These are phyloP conservation scores for Zygosaccharomyces rouxii DNA, from an alignment of 805 yeast species.

Conservation along the genomic window DNA sequence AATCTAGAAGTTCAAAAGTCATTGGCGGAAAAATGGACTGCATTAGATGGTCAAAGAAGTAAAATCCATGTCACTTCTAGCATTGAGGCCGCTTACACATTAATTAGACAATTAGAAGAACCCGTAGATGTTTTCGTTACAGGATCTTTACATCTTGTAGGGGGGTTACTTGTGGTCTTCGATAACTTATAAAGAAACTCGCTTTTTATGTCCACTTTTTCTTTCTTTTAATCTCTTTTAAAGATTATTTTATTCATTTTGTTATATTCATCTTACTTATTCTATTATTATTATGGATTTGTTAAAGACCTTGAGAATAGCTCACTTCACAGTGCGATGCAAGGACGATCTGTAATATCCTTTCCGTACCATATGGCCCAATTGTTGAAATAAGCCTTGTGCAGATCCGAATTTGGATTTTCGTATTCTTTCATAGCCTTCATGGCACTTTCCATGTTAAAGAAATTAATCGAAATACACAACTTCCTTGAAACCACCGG, in stretches of 20 bases:
- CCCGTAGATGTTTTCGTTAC: slow-evolving; percentile 76
- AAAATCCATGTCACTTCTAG: slow-evolving; percentile 56
- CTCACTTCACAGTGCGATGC: slow-evolving; percentile 27
- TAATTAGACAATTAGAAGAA: slow-evolving; percentile 38
- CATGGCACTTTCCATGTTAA: slow-evolving; percentile 56
- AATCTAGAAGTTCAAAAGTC: slow-evolving; percentile 74
- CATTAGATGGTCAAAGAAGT: slow-evolving; percentile 41
- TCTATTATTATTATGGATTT: neutral
- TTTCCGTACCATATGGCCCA: slow-evolving; percentile 67
- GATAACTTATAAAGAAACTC: slow-evolving; percentile 39
- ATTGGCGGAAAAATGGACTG: slow-evolving; percentile 66
- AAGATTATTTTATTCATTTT: neutral
- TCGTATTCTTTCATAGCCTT: slow-evolving; percentile 48
- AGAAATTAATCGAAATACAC: slow-evolving; percentile 56
- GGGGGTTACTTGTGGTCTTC: slow-evolving; percentile 84
- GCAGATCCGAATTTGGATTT: slow-evolving; percentile 34
- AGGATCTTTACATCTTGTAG: slow-evolving; percentile 91
- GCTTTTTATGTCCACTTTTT: neutral
- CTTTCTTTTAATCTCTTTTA: neutral
- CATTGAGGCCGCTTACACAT: slow-evolving; percentile 66
- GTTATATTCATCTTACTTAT: neutral
- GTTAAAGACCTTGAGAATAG: neutral
- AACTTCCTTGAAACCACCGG: slow-evolving; percentile 66
- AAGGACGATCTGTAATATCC: slow-evolving; percentile 60
- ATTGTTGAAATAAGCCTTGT: slow-evolving; percentile 42